phyloP scores from a whole-genome alignment of 139 green algal genomes.

The Micractinium conductrix region DNA sequence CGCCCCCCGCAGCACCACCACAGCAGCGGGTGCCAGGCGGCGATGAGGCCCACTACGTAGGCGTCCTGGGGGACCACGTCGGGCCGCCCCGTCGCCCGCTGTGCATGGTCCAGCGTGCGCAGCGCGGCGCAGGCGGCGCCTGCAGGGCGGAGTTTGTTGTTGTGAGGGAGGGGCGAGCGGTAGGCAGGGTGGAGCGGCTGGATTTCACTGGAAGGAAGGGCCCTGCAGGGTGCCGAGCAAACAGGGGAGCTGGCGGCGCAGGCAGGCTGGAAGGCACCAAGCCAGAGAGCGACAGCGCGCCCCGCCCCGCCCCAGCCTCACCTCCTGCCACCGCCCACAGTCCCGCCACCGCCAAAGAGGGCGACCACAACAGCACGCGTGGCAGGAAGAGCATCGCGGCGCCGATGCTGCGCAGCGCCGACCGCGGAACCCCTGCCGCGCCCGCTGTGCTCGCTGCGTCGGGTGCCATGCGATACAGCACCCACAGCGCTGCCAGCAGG shows the following conservation, averaged over 20 bases:
- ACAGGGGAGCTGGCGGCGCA: no score
- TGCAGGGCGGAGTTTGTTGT: background rate
- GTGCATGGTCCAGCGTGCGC: background rate
- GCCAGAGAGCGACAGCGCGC: no score
- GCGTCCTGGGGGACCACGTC: background rate
- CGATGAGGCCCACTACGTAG: background rate
- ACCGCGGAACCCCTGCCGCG: background rate
- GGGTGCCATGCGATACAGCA: background rate
- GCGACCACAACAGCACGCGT: constrained; percentile 16
- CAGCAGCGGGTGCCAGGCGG: constrained; percentile 6
- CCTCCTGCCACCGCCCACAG: background rate
- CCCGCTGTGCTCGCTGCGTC: background rate
- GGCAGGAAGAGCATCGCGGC: constrained; percentile 17
- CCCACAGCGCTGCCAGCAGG: background rate
- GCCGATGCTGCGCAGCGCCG: background rate
- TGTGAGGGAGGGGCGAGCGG: background rate
- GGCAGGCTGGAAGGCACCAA: background rate
- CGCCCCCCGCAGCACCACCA: constrained; percentile 17
- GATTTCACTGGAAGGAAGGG: background rate
- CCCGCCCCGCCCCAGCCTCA: no score
- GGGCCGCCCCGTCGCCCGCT: background rate
- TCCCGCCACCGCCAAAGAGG: constrained; percentile 13
- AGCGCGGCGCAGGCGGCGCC: background rate
- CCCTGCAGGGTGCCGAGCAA: background rate
- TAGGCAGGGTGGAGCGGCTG: background rate